Evolutionary conservation across 2,329 filamentous ascomycete genomes (phyloP), one percentile per base, ranked within the genome.

Genomic region (Penicillium sp.): DNA sequence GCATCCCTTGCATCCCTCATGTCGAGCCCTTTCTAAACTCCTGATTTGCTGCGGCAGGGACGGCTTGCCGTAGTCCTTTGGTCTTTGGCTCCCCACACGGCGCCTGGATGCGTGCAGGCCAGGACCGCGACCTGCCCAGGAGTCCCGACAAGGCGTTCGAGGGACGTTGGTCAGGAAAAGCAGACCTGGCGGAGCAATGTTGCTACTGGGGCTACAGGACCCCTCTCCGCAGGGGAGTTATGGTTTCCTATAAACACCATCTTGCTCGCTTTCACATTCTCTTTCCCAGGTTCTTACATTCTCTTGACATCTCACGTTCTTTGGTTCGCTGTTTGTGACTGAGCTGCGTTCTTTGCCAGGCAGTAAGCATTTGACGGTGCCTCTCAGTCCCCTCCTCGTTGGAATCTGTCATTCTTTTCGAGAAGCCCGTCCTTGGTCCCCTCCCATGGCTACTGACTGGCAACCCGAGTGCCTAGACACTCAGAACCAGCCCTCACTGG

Each of bases 211-310:
- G 59, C 61, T 63, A 61, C 60, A 61, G 56, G 58, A 55, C 62
- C 62, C 64, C 61, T 63, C 67, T 66, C 63, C 62, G 59, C 60
- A 64, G 60, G 61, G 61, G 64, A 68, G 57, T 50, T 60, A 60
- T 69, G 62, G 58, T 62, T 65, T 61, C 67, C 65, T 73, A 74
- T 74, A 74, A 74, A 74, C 71, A 72, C 63, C 68, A 68, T 71
- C 67, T 59, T 67, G 64, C 62, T 70, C 71, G 71, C 72, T 72
- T 70, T 65, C 68, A 73, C 72, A 74, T 74, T 74, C 72, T 74
- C 71, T 73, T 71, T 71, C 67, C 61, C 65, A 72, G 68, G 62
- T 67, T 67, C 71, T 70, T 69, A 73, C 72, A 74, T 74, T 74
- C 71, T 74, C 71, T 70, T 70, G 64, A 61, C 63, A 61, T 64